Percentiles rank a stretch among this genome's conserved stretches.
phyloP scores from a whole-genome alignment of 495 filamentous ascomycete species.

The Trichocladium uniseriatum region DNA sequence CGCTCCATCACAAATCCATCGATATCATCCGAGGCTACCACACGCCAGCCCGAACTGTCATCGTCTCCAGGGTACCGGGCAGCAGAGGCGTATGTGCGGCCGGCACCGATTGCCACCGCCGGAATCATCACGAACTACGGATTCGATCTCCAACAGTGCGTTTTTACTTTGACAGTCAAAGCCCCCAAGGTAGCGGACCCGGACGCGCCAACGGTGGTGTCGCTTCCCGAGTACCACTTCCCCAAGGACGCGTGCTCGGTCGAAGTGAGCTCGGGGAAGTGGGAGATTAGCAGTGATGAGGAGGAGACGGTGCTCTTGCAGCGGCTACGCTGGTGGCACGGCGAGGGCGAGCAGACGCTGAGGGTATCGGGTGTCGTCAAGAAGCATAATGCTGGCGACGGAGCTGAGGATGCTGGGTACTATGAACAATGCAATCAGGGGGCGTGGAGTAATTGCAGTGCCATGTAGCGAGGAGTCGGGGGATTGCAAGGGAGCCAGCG shows the following conservation, averaged over 20 bases:
- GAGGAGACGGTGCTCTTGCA: slow-evolving; percentile 58
- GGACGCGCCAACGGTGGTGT: slow-evolving; percentile 69
- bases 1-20: slow-evolving; percentile 60
- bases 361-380: slow-evolving; percentile 63
- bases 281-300: slow-evolving; percentile 69
- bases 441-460: slow-evolving; percentile 29
- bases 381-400: slow-evolving; percentile 30
- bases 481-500: background rate
- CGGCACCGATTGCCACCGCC: slow-evolving; percentile 65
- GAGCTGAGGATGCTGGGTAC: slow-evolving; percentile 37
- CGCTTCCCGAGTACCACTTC: slow-evolving; percentile 89
- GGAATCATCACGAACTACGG: slow-evolving; percentile 58
- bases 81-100: slow-evolving; percentile 84
- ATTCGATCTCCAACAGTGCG: slow-evolving; percentile 69
- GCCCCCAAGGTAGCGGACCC: slow-evolving; percentile 43
- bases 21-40: slow-evolving; percentile 52
- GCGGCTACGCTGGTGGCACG: slow-evolving; percentile 83
- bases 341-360: slow-evolving; percentile 69
- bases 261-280: slow-evolving; percentile 75
- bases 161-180: slow-evolving; percentile 59
- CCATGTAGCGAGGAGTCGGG: slow-evolving; percentile 30
- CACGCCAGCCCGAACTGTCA: slow-evolving; percentile 42
- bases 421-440: slow-evolving; percentile 39
- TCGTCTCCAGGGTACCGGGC: slow-evolving; percentile 68
- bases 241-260: slow-evolving; percentile 60